phyloP scores from a whole-genome alignment of 2,329 filamentous ascomycete species.

The Paecilomyces formosus region DNA sequence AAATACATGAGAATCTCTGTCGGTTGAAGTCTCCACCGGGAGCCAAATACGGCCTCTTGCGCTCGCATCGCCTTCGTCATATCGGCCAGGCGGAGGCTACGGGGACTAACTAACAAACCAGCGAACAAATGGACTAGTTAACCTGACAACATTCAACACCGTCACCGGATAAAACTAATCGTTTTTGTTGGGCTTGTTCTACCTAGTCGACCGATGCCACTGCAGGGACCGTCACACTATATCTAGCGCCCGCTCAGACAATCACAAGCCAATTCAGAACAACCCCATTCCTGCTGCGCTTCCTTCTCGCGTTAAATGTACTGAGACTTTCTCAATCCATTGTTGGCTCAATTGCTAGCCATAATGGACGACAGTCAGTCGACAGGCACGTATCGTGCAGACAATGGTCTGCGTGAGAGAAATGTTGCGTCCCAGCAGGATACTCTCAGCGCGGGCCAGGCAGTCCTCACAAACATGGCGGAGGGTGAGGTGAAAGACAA shows the following conservation, averaged over 20 bases:
- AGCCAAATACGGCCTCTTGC: not conserved
- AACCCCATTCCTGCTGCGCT: not conserved
- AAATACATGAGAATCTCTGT: not conserved
- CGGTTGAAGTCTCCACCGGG: not conserved
- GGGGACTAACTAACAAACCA: not conserved
- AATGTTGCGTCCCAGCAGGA: slow-evolving; percentile 26
- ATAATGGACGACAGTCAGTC: slow-evolving; percentile 32
- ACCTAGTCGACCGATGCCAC: not conserved
- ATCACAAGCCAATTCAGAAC: not conserved
- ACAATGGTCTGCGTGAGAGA: slow-evolving; percentile 43
- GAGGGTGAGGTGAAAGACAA: slow-evolving; percentile 39
- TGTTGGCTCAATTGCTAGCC: slow-evolving; percentile 8
- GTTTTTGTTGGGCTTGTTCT: not conserved
- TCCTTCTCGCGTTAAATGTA: not conserved
- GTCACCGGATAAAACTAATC: not conserved
- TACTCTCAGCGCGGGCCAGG: slow-evolving; percentile 40
- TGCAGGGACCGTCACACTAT: not conserved
- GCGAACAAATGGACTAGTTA: too few species aligned
- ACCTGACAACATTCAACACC: too few species aligned
- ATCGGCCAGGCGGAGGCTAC: not conserved
- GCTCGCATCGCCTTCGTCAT: not conserved
- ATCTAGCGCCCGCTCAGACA: not conserved
- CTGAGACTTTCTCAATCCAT: not conserved
- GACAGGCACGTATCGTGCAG: slow-evolving; percentile 26
- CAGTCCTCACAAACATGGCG: slow-evolving; percentile 30